Evolutionary conservation across 2,329 filamentous ascomycete genomes (phyloP), one percentile per base, ranked within the genome.

Genomic region (Exserohilum turcica): DNA sequence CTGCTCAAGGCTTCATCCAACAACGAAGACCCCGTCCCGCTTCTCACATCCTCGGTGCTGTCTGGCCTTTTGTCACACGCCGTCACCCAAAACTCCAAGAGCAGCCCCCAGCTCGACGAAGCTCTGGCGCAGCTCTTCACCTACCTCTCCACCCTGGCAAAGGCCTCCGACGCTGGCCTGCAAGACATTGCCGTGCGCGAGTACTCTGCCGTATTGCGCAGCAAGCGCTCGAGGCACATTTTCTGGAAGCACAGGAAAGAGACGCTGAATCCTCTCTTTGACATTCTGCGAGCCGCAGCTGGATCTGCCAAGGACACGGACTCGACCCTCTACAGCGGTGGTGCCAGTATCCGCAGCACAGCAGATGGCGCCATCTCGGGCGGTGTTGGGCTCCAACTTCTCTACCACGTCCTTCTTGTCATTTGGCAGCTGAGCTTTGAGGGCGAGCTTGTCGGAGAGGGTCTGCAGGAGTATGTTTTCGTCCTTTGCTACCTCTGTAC

Each of bases 341-440:
- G 72, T 36, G 63, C 76, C 42, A 84, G 86, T 66, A 83, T 82
- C 63, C 82, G 83, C 57, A 87, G 86, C 46, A 83, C 84, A 51
- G 86, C 89, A 27, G 64, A 67, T 21, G 88, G 92, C 56, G 79
- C 82, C 35, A 76, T 87, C 38, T 76, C 79, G 52, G 91, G 92
- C 43, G 92, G 92, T 7, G 91, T 99, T 54, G 91, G 92, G 2
- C 80, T 99, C 35, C 94, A 99, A 74, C 83, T 97, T 35, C 83
- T 99, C 35, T 99, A 99, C 74, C 91, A 97, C 68, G 90, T 97
- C 13, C 83, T 99, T 18, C 82, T 99, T 44, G 92, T 96, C 10
- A 79, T 99, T 53, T 99, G 94, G 94, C 92, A 97, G 79, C 81
- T 99, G 63, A 96, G 92, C 71, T 99, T 99, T 63, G 94, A 97